Evolutionary conservation across 768 basidiomycete species (phyloP).

Genomic region (Lactarius evosmus): DNA sequence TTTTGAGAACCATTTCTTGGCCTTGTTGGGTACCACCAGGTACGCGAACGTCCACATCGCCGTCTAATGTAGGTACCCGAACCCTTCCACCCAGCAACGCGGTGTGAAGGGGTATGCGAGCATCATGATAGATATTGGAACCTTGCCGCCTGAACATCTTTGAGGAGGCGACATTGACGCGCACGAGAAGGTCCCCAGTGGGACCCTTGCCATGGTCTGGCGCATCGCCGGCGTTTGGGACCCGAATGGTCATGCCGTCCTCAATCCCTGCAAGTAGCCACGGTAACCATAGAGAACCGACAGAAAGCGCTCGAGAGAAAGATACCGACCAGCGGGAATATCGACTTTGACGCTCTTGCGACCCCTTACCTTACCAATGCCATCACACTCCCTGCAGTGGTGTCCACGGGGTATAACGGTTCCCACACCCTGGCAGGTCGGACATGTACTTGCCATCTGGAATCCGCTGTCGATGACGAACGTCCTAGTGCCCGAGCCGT

Average conservation of each 20-base stretch:
- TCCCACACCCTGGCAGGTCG: slow-evolving; percentile 76
- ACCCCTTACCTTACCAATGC: slow-evolving; percentile 82
- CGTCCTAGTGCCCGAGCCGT: slow-evolving; percentile 83
- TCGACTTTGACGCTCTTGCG: slow-evolving; percentile 76
- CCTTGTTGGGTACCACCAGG: slow-evolving; percentile 94
- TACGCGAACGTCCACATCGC: slow-evolving; percentile 91
- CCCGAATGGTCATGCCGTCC: slow-evolving; percentile 87
- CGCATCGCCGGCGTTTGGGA: slow-evolving; percentile 80
- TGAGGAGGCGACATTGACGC: slow-evolving; percentile 80
- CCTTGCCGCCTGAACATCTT: slow-evolving; percentile 89
- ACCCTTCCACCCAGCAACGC: slow-evolving; percentile 93
- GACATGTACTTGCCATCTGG: slow-evolving; percentile 94
- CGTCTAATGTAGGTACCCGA: slow-evolving; percentile 90
- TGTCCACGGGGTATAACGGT: slow-evolving; percentile 72
- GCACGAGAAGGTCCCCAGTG: slow-evolving; percentile 81
- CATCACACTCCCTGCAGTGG: slow-evolving; percentile 77
- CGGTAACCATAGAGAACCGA: slow-evolving; percentile 11
- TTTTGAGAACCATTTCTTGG: slow-evolving; percentile 93
- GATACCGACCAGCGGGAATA: slow-evolving; percentile 74
- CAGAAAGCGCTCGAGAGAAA: slow-evolving; percentile 2
- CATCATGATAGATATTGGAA: slow-evolving; percentile 84
- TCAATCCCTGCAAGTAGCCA: slow-evolving; percentile 64
- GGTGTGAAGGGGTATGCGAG: slow-evolving; percentile 83
- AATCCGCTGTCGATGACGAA: slow-evolving; percentile 92
- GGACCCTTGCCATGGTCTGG: slow-evolving; percentile 75